Percentiles rank a stretch among this genome's conserved stretches.
Evolutionary conservation across 2,329 filamentous ascomycete genomes (phyloP).

Genomic region (Helicocarpus griseus): DNA sequence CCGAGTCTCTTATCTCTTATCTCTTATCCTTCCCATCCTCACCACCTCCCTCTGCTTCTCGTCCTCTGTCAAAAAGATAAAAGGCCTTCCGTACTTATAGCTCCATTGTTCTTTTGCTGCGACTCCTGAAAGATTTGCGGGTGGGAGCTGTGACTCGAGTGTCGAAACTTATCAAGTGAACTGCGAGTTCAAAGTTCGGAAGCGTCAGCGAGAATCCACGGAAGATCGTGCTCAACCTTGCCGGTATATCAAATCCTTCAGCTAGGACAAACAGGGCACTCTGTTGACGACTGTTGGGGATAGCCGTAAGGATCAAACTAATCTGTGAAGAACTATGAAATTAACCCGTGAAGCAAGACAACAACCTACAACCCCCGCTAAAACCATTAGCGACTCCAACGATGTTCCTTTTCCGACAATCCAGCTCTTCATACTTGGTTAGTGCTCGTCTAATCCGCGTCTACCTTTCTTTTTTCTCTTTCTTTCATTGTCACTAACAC

Average conservation of each 20-base stretch:
- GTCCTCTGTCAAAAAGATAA: no score
- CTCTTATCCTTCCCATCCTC: no score
- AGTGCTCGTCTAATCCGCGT: slow-evolving; percentile 21
- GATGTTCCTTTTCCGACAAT: slow-evolving; percentile 67
- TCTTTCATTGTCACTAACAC: slow-evolving; percentile 3
- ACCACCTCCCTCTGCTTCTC: no score
- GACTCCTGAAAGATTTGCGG: no score
- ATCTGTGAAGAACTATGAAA: slow-evolving; percentile 45
- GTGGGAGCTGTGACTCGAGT: no score
- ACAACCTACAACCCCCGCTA: slow-evolving; percentile 4
- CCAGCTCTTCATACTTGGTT: slow-evolving; percentile 79
- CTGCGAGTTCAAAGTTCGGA: no score
- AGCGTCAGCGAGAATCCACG: no score
- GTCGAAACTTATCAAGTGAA: no score
- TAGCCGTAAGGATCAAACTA: slow-evolving; percentile 45
- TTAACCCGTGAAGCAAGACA: slow-evolving; percentile 48
- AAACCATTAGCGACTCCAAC: slow-evolving; percentile 38
- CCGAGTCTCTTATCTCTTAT: no score
- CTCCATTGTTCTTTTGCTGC: no score
- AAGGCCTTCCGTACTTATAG: no score
- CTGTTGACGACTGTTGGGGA: slow-evolving; percentile 15
- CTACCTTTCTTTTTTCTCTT: not conserved
- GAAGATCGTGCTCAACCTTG: not conserved
- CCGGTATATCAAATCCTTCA: not conserved
- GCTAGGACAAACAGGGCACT: slow-evolving; percentile 9